Percentiles rank a stretch among this genome's conserved stretches.
These are phyloP conservation scores for Warburgia ugandensis DNA, from an alignment of 164 flowering plant genomes.

Conservation along the genomic window DNA sequence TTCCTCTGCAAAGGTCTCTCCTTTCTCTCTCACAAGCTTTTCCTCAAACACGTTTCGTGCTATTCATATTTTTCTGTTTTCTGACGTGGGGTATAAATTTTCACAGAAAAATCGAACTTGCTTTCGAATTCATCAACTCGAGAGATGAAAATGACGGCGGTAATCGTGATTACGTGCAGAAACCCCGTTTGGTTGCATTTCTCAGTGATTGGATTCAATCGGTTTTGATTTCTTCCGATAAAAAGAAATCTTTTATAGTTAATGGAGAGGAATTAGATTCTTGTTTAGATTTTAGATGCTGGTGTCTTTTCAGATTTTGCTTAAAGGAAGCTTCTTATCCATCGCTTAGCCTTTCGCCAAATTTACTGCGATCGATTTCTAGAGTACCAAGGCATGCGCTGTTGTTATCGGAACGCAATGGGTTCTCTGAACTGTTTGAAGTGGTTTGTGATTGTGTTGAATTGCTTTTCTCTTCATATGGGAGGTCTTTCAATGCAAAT, in stretches of 20 bases:
- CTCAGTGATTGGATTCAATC: conserved; percentile 78
- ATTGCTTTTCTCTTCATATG: conserved; percentile 44
- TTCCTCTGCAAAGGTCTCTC: conserved; percentile 38
- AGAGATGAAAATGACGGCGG: conserved; percentile 12
- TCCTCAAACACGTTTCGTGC: not conserved
- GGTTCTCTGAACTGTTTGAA: conserved; percentile 22
- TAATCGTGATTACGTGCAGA: conserved; percentile 26
- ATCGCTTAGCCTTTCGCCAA: conserved; percentile 35
- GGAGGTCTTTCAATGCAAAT: conserved; percentile 51
- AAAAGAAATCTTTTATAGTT: conserved; percentile 19
- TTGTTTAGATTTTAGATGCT: conserved; percentile 62
- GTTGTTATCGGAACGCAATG: conserved; percentile 14
- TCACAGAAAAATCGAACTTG: conserved; percentile 70
- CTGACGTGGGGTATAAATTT: not conserved
- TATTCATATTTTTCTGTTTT: not conserved
- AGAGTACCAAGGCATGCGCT: conserved; percentile 33
- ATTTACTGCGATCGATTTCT: conserved; percentile 43
- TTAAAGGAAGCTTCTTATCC: conserved; percentile 40
- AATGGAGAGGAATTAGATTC: conserved; percentile 17
- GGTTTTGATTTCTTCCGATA: conserved; percentile 40
- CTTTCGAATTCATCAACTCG: conserved; percentile 38
- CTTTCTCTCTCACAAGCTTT: not conserved
- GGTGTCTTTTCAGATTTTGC: conserved; percentile 72
- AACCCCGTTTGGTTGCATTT: conserved; percentile 41
- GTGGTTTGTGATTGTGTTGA: conserved; percentile 41